Evolutionary conservation across 2,329 filamentous ascomycete species (phyloP).

Genomic region (Aspergillus sp.): DNA sequence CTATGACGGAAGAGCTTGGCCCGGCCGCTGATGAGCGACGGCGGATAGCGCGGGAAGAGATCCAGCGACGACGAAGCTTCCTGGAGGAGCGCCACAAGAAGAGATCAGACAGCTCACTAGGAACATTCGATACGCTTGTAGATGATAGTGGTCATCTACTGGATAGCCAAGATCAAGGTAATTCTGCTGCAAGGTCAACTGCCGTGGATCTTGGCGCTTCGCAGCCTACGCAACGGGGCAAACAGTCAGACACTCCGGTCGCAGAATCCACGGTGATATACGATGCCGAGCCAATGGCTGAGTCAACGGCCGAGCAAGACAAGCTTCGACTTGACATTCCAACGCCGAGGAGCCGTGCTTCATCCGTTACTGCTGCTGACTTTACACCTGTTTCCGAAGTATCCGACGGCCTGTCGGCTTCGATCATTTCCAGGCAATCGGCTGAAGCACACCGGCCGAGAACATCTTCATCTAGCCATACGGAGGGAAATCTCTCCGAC

Average conservation of each 20-base stretch:
- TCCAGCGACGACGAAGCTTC: conserved; percentile 43
- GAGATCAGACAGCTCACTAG: conserved; percentile 25
- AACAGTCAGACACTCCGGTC: conserved; percentile 9
- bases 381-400: conserved; percentile 48
- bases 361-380: conserved; percentile 43
- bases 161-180: conserved; percentile 12
- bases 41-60: conserved; percentile 45
- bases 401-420: conserved; percentile 22
- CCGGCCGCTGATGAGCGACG: conserved; percentile 46
- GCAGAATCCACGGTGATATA: conserved; percentile 4
- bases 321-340: conserved; percentile 29
- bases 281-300: conserved; percentile 15
- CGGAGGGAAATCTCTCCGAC: conserved; percentile 30
- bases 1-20: conserved; percentile 48
- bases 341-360: conserved; percentile 42
- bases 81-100: conserved; percentile 39
- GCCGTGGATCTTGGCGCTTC: conserved; percentile 34
- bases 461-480: conserved; percentile 28
- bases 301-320: conserved; percentile 18
- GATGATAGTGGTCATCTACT: conserved; percentile 42
- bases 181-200: conserved; percentile 34
- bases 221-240: conserved; percentile 28
- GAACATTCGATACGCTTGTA: conserved; percentile 46
- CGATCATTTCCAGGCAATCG: background rate
- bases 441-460: background rate